A percentile compares a stretch with the other conserved stretches of the same genome.
phyloP scores from a whole-genome alignment of 495 filamentous ascomycete genomes.

The Bombardia bombarda region DNA sequence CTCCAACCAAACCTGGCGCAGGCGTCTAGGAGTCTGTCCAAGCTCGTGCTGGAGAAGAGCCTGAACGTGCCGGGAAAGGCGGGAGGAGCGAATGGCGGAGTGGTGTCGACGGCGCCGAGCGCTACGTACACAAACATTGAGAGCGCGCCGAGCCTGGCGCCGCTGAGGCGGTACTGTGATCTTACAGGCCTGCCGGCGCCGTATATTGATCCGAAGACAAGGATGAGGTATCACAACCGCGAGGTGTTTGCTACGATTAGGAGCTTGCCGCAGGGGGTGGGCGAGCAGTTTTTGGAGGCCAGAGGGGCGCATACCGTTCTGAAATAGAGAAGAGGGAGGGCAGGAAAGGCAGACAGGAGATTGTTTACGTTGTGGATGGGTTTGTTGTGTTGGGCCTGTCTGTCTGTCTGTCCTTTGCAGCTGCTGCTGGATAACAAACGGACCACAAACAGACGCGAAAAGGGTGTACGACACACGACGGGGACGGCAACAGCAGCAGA shows the following conservation, averaged over 20 bases:
- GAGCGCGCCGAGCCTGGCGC: constrained; percentile 73
- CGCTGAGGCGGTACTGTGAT: constrained; percentile 83
- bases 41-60: constrained; percentile 72
- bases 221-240: constrained; percentile 78
- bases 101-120: constrained; percentile 49
- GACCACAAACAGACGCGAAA: too few species aligned
- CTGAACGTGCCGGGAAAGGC: constrained; percentile 18
- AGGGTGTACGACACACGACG: too few species aligned
- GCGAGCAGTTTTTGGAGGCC: constrained; percentile 81
- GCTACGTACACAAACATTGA: constrained; percentile 96
- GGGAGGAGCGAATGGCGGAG: constrained; percentile 18
- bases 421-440: too few species aligned
- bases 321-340: constrained; percentile 51
- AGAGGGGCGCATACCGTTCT: constrained; percentile 87
- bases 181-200: constrained; percentile 81
- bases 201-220: constrained; percentile 90
- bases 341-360: too few species aligned
- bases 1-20: constrained; percentile 68
- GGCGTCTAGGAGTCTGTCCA: constrained; percentile 73
- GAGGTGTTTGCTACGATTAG: constrained; percentile 82
- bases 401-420: too few species aligned
- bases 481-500: too few species aligned
- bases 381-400: too few species aligned
- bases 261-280: constrained; percentile 64
- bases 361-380: too few species aligned